A percentile compares a stretch with the other conserved stretches of the same genome.
Conservation (phyloP, 1,139 yeast genomes). For the Chernovozyma aurita region DNA sequence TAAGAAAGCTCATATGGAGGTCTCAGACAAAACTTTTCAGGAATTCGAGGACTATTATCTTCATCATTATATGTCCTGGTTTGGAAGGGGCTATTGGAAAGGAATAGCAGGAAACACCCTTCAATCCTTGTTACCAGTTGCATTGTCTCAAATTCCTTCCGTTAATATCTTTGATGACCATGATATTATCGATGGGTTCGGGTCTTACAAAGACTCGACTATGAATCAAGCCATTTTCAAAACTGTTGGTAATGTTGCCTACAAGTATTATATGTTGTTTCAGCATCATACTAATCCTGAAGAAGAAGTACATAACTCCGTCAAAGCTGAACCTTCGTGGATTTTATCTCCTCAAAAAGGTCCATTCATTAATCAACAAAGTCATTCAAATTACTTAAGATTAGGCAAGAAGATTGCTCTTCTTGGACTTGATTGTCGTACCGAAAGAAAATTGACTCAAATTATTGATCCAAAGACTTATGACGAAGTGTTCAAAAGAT, state of each 20-base stretch:
- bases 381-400: slow-evolving; percentile 66
- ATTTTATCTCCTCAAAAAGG: slow-evolving; percentile 50
- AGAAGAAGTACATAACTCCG: slow-evolving; percentile 29
- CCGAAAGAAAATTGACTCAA: slow-evolving; percentile 69
- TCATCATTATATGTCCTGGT: slow-evolving; percentile 77
- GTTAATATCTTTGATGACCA: slow-evolving; percentile 86
- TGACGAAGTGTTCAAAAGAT: slow-evolving; percentile 52
- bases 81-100: slow-evolving; percentile 81
- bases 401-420: slow-evolving; percentile 71
- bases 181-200: slow-evolving; percentile 94
- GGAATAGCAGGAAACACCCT: slow-evolving; percentile 63
- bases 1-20: slow-evolving; percentile 38
- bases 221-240: slow-evolving; percentile 67
- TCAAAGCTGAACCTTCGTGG: slow-evolving; percentile 52
- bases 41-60: slow-evolving; percentile 67
- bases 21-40: slow-evolving; percentile 41
- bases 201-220: slow-evolving; percentile 73
- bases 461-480: slow-evolving; percentile 59
- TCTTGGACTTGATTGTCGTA: slow-evolving; percentile 85
- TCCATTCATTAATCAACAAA: slow-evolving; percentile 59
- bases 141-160: slow-evolving; percentile 79
- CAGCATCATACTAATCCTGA: slow-evolving; percentile 71
- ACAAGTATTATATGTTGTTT: slow-evolving; percentile 81
- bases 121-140: slow-evolving; percentile 65
- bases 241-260: slow-evolving; percentile 73